phyloP scores from a whole-genome alignment of 495 filamentous ascomycete genomes.

The Aspergillus carlsbadensis region DNA sequence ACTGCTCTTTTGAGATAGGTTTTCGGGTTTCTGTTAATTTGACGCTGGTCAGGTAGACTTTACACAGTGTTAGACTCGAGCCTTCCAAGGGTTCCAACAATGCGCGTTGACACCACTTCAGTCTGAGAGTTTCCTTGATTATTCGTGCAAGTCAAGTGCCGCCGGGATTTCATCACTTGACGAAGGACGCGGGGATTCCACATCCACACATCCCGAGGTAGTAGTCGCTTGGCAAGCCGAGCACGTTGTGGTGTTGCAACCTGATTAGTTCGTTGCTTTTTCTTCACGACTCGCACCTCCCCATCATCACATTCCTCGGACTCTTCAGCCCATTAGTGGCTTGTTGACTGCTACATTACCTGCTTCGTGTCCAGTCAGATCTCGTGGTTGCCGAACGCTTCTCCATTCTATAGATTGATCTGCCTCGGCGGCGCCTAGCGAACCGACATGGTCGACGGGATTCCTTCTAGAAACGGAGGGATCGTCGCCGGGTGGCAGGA shows the following conservation, averaged over 20 bases:
- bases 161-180: not conserved
- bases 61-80: too few species aligned
- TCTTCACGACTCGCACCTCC: not conserved
- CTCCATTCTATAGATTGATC: not conserved
- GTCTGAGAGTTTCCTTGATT: too few species aligned
- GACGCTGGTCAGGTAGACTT: too few species aligned
- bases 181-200: not conserved
- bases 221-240: not conserved
- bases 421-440: not conserved
- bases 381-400: not conserved
- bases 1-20: too few species aligned
- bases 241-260: not conserved
- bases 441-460: not conserved
- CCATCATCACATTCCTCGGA: not conserved
- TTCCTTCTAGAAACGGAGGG: not conserved
- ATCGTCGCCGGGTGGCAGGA: not conserved
- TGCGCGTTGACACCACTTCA: too few species aligned
- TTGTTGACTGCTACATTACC: not conserved
- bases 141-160: not conserved
- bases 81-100: too few species aligned
- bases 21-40: too few species aligned
- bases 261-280: conserved; percentile 4
- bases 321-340: not conserved
- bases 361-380: not conserved
- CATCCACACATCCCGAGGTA: too few species aligned